Evolutionary conservation across 768 basidiomycete genomes (phyloP).

Genomic region (Boletus reticuloceps): DNA sequence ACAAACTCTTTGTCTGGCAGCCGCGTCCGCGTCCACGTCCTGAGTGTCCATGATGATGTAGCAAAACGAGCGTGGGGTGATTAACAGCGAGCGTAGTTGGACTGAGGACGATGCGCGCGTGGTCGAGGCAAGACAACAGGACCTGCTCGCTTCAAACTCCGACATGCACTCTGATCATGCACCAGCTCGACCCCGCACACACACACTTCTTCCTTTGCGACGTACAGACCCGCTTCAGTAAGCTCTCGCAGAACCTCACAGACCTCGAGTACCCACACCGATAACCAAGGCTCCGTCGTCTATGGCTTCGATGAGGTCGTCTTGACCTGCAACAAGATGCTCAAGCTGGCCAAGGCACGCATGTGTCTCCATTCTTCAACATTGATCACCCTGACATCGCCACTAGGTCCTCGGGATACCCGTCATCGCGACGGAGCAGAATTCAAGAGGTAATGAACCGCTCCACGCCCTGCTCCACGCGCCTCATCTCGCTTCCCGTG

Average conservation of each 20-base stretch:
- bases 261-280: background rate
- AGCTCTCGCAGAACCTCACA: slow-evolving; percentile 15
- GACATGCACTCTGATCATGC: slow-evolving; percentile 20
- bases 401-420: slow-evolving; percentile 56
- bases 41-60: slow-evolving; percentile 3
- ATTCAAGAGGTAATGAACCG: slow-evolving; percentile 58
- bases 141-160: slow-evolving; percentile 26
- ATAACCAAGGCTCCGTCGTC: slow-evolving; percentile 45
- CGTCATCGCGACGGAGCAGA: slow-evolving; percentile 84
- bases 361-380: background rate
- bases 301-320: slow-evolving; percentile 72
- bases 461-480: background rate
- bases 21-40: slow-evolving; percentile 35
- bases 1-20: slow-evolving; percentile 44
- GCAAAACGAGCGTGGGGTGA: slow-evolving; percentile 18
- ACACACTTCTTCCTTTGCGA: slow-evolving; percentile 81
- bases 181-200: slow-evolving; percentile 33
- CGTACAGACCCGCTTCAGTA: slow-evolving; percentile 75
- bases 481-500: slow-evolving; percentile 6
- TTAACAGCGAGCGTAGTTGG: slow-evolving; percentile 8
- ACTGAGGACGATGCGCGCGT: background rate
- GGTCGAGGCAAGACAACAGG: no score
- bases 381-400: background rate
- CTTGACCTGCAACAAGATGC: slow-evolving; percentile 68
- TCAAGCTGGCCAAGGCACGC: slow-evolving; percentile 67